Percentiles rank a stretch among this genome's conserved stretches.
Evolutionary conservation across 306 rosid genomes (phyloP).

Genomic region (Arachis hypogaea): DNA sequence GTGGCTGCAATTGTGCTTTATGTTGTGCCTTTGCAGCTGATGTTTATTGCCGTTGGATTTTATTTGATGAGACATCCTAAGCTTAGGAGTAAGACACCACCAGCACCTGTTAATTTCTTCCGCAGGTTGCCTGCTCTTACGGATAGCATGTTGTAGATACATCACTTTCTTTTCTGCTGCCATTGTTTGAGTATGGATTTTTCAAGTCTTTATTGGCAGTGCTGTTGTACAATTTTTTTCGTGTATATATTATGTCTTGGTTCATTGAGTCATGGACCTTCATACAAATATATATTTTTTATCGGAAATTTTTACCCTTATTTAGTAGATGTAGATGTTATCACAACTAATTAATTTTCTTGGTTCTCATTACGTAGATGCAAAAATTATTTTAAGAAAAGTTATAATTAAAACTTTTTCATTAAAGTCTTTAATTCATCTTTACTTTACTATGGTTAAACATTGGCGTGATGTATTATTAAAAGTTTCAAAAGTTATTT

Average conservation of each 20-base stretch:
- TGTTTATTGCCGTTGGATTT: conserved; percentile 59
- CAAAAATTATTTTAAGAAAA: too few relatives aligned
- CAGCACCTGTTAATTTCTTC: conserved; percentile 74
- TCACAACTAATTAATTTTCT: too few relatives aligned
- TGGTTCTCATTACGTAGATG: too few relatives aligned
- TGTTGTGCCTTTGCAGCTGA: conserved; percentile 64
- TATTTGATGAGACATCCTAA: conserved; percentile 91
- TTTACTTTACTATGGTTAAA: too few relatives aligned
- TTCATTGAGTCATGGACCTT: conserved; percentile 1
- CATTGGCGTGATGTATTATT: too few relatives aligned
- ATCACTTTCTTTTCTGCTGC: conserved; percentile 18
- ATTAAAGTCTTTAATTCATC: too few relatives aligned
- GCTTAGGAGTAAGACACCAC: conserved; percentile 69
- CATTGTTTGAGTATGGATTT: background rate
- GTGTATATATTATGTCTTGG: conserved; percentile 21
- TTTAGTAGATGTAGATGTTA: background rate
- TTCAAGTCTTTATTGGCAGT: conserved; percentile 23
- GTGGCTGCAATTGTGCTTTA: conserved; percentile 63
- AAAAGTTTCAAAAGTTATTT: too few relatives aligned
- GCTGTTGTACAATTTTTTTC: conserved; percentile 26
- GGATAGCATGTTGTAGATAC: conserved; percentile 69
- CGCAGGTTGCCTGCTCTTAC: conserved; percentile 84
- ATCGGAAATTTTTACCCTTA: background rate
- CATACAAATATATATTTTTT: conserved; percentile 18
- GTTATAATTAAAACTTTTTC: too few relatives aligned